Evolutionary conservation across 2,329 filamentous ascomycete genomes (phyloP), one percentile per base, ranked within the genome.

Genomic region (Fusarium armeniacum): DNA sequence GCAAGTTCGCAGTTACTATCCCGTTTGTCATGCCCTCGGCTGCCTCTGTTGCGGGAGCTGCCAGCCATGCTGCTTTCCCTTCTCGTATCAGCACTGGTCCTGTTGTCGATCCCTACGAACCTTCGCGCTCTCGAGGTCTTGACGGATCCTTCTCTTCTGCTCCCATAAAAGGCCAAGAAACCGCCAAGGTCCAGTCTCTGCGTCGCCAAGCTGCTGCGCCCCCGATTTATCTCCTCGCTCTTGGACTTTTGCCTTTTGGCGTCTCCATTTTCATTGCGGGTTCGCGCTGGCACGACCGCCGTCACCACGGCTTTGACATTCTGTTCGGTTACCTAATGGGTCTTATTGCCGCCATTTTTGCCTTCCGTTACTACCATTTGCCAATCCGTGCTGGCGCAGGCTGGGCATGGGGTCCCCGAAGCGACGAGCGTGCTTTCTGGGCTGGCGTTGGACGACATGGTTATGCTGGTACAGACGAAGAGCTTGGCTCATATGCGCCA

Each of bases 261-360:
- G 83, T 88, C 2, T 91, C 94, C 7, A 87, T 94, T 67, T 97
- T 94, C 81, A 91, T 98, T 67, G 86, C 91, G n/a, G 88, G 90
- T 30, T 95, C 93, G 2, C 91, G 95, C 13, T 98, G 91, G 87
- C 94, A 91, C 63, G 91, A 98, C 78, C 97, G 91, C 81, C 89
- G 93, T 40, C 95, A 98, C 79, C 92, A 95, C 77, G 94, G 91
- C n/a, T 95, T 97, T 77, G 95, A 98, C 70, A 92, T 98, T 70
- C 81, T 98, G 4, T 93, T 92, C 67, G 95, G 95, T n/a, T 91
- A 90, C 58, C 70, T 92, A 15, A 91, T 98, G 66, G 95, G 95
- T 11, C 85, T 90, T 16, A 80, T 89, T 45, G 87, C 87, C 38
- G 87, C 92, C 22, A 90, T 90, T 77, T 89, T 95, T 72, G 87